These are phyloP conservation scores for Prunus persica DNA, from an alignment of 306 rosid genomes.

Conservation along the genomic window DNA sequence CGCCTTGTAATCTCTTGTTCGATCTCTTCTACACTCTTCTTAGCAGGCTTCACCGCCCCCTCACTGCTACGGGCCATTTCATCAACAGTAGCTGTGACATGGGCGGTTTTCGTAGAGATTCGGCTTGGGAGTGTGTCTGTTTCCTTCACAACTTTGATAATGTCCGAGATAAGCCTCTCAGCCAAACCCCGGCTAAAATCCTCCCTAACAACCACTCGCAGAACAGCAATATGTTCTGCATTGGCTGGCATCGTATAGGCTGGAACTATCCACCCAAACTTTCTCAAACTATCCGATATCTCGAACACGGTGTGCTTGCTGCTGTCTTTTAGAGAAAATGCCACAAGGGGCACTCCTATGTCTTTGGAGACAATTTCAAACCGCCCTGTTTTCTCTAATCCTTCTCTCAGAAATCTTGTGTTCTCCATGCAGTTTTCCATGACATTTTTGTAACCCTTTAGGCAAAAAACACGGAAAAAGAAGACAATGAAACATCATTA, in stretches of 20 bases:
- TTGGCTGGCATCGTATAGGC: conserved; percentile 86
- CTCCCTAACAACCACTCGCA: conserved; percentile 85
- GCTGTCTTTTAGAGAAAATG: conserved; percentile 77
- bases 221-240: conserved; percentile 62
- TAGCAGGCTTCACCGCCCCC: conserved; percentile 20
- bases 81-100: conserved; percentile 36
- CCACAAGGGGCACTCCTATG: conserved; percentile 74
- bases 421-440: conserved; percentile 75
- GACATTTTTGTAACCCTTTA: conserved; percentile 71
- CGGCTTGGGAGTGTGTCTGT: conserved; percentile 44
- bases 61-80: conserved; percentile 23
- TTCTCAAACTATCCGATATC: conserved; percentile 61
- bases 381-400: conserved; percentile 55
- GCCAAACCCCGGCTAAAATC: conserved; percentile 79
- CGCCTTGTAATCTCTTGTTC: conserved; percentile 28
- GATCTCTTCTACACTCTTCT: conserved; percentile 43
- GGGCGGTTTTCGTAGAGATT: conserved; percentile 31
- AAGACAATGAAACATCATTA: neutral
- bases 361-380: conserved; percentile 75
- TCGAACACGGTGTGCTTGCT: conserved; percentile 70
- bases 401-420: conserved; percentile 53
- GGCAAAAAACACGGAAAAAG: neutral
- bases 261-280: conserved; percentile 83
- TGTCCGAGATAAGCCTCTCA: conserved; percentile 69
- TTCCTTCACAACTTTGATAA: conserved; percentile 53